Conservation (phyloP, 495 filamentous ascomycete genomes). For the Annulohypoxylon moriforme region DNA sequence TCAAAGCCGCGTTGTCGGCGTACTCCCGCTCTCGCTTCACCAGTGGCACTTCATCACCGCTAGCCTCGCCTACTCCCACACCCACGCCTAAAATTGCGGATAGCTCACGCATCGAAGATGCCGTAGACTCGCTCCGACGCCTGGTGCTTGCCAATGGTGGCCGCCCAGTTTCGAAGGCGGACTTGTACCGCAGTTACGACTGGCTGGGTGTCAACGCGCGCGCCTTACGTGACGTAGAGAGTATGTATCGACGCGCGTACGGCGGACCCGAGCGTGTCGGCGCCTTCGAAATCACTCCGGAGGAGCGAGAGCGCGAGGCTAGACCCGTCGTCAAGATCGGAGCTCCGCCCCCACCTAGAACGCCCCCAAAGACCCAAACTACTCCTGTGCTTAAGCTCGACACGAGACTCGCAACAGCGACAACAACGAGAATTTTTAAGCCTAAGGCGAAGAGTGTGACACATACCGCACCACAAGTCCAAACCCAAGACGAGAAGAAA, state of each 20-base stretch:
- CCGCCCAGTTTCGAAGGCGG: conserved; percentile 66
- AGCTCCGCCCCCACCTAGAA: conserved; percentile 42
- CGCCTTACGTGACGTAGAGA: conserved; percentile 66
- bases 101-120: conserved; percentile 65
- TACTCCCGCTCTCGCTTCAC: conserved; percentile 56
- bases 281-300: conserved; percentile 47
- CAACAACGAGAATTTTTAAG: conserved; percentile 32
- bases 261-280: conserved; percentile 51
- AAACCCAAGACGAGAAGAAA: not conserved
- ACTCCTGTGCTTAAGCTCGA: conserved; percentile 54
- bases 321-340: conserved; percentile 43
- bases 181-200: conserved; percentile 70
- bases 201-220: conserved; percentile 67
- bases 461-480: not conserved
- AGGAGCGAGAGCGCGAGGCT: conserved; percentile 37
- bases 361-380: conserved; percentile 29
- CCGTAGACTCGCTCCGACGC: conserved; percentile 68
- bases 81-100: conserved; percentile 58
- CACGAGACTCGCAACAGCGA: conserved; percentile 49
- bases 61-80: conserved; percentile 38
- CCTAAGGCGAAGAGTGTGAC: conserved; percentile 33
- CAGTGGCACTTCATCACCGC: conserved; percentile 35
- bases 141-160: conserved; percentile 70
- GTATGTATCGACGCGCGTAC: conserved; percentile 68
- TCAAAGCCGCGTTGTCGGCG: conserved; percentile 72